Conservation (phyloP, 768 basidiomycete species). For the Rhodosporidiobolus sp. region DNA sequence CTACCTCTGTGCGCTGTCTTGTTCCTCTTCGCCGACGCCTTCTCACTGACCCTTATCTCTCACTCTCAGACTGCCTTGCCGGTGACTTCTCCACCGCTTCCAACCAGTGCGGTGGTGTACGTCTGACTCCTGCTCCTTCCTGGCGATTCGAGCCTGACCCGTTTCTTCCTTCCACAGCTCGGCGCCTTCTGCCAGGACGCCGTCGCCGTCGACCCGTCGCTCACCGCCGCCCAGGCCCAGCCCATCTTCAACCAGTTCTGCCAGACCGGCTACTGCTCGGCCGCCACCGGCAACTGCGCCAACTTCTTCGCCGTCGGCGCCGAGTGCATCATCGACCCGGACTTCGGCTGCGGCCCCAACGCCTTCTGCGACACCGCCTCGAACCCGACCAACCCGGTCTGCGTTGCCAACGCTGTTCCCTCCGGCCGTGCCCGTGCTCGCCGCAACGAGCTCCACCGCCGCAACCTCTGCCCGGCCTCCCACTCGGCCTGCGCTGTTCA, state of each 20-base stretch:
- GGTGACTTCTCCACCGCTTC: neutral
- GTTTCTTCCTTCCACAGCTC: too few relatives aligned
- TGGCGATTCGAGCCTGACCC: too few relatives aligned
- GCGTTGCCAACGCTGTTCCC: neutral
- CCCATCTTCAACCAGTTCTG: constrained; percentile 5
- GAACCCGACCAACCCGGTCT: neutral
- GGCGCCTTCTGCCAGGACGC: neutral
- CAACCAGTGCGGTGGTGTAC: constrained; percentile 23
- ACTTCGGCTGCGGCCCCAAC: neutral
- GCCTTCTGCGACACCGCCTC: neutral
- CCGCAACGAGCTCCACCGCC: constrained; percentile 3
- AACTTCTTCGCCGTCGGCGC: neutral
- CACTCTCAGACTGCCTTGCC: constrained; percentile 4
- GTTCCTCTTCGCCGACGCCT: too few relatives aligned
- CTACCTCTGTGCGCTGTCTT: constrained; percentile 5
- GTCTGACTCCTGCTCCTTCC: too few relatives aligned
- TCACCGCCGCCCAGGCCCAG: constrained; percentile 2
- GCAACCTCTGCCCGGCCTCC: constrained; percentile 10
- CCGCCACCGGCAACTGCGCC: neutral
- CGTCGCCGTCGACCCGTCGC: neutral
- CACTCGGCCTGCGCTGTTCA: constrained; percentile 14
- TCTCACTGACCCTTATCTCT: too few relatives aligned
- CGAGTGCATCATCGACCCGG: neutral
- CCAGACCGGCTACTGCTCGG: neutral
- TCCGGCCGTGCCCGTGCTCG: constrained; percentile 23